Conservation (phyloP, 495 filamentous ascomycete genomes). For the Staphylotrichum longicolle region DNA sequence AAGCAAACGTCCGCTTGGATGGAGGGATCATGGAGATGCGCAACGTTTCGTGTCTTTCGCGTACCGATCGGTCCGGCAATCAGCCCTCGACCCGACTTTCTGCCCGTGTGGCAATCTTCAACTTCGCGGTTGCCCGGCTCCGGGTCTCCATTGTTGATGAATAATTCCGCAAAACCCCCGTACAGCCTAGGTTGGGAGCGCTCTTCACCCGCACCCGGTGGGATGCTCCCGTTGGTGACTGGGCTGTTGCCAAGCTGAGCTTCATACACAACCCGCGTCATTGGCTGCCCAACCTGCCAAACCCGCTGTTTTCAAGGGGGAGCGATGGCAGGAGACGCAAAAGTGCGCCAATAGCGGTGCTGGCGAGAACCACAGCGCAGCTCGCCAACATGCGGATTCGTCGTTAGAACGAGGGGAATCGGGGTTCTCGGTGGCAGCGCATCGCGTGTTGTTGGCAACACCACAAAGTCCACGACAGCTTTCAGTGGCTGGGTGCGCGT, state of each 20-base stretch:
- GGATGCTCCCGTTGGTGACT: slow-evolving; percentile 10
- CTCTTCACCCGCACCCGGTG: slow-evolving; percentile 8
- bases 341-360: slow-evolving; percentile 8
- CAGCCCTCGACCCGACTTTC: not conserved
- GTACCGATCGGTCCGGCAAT: not conserved
- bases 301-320: slow-evolving; percentile 7
- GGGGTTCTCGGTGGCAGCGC: not conserved
- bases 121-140: slow-evolving; percentile 26
- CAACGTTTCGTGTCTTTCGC: too few species aligned
- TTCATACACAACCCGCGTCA: not conserved
- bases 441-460: slow-evolving; percentile 17
- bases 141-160: slow-evolving; percentile 15
- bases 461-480: not conserved
- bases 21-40: too few species aligned
- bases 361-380: slow-evolving; percentile 2
- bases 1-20: too few species aligned
- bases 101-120: slow-evolving; percentile 9
- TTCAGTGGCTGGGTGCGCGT: slow-evolving; percentile 12
- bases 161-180: not conserved
- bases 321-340: too few species aligned
- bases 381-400: slow-evolving; percentile 9
- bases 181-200: not conserved
- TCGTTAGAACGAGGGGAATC: not conserved
- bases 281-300: slow-evolving; percentile 8
- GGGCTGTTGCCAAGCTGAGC: slow-evolving; percentile 23